phyloP scores from a whole-genome alignment of 805 yeast species.

The Komagataella ulmi region DNA sequence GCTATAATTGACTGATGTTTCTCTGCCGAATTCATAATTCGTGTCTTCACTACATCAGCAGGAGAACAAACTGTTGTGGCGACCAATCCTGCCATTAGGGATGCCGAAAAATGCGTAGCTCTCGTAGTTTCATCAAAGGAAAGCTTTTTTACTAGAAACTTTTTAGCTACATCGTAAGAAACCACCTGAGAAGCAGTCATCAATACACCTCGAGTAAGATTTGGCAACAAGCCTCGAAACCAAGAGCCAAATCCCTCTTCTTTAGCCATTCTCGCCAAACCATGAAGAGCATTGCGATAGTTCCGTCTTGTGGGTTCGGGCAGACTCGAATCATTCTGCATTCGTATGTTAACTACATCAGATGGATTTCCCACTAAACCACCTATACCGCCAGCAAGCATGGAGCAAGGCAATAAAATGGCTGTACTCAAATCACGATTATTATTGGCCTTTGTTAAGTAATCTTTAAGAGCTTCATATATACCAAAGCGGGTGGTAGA shows the following conservation, averaged over 20 bases:
- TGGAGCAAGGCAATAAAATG: constrained; percentile 59
- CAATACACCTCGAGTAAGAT: constrained; percentile 64
- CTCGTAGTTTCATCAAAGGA: constrained; percentile 45
- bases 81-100: constrained; percentile 70
- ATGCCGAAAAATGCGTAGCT: constrained; percentile 67
- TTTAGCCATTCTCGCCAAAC: constrained; percentile 40
- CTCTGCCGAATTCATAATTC: constrained; percentile 63
- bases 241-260: constrained; percentile 50
- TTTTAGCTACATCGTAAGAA: constrained; percentile 68
- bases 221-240: constrained; percentile 68
- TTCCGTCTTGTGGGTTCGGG: constrained; percentile 55
- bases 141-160: constrained; percentile 34
- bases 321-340: constrained; percentile 77
- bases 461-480: constrained; percentile 65
- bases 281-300: constrained; percentile 70
- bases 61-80: constrained; percentile 92
- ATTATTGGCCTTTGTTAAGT: constrained; percentile 21
- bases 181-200: constrained; percentile 92
- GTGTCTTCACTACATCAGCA: constrained; percentile 80
- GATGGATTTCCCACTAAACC: constrained; percentile 84
- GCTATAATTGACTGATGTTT: constrained; percentile 31
- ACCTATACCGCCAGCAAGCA: constrained; percentile 78
- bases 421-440: constrained; percentile 36
- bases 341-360: constrained; percentile 76
- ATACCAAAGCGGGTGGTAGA: constrained; percentile 79